Base-by-base conservation (phyloP, 805 yeast species). In the Candida sithepensis region DNA sequence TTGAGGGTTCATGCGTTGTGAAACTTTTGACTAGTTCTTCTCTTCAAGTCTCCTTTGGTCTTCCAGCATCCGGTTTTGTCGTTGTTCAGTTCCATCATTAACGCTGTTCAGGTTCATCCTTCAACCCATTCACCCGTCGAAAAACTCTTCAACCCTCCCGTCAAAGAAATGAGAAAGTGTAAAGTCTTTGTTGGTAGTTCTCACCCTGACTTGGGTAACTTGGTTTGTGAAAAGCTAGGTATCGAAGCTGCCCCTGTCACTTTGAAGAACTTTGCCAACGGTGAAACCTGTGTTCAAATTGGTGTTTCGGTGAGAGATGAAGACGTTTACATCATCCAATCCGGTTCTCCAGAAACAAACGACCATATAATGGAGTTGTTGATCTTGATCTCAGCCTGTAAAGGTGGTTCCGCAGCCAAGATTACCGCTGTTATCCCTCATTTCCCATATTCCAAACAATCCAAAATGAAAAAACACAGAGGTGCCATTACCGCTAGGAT, bases 401-500 rank as follows among this genome's bases (percentile, higher is more conserved):
- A 91, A 58, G 97, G 97, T 51, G 99, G 99, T 9, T 88, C 97
- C 12, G 99, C 99, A n/a, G 85, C 88, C 60, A 90, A 90, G 65
- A 90, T 94, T 66, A 94, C 92, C 10, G 97, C 97, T 9, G 99
- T 94, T 28, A 84, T 94, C 45, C 99, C 99, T 1, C 96, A 90
- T 68, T 95, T 92, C 66, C 99, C 99, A 30, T 94, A 94, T 72
- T 88, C 97, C 12, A 87, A 92, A 68, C 99, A 94, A 70, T 83
- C 92, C 56, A 94, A 95, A 72, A 94, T 94, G 99, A 94, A 94
- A 73, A 94, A 90, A 68, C 98, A 94, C 65, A 78, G 99, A 69
- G 99, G 99, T 46, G 98, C 99, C 37, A 94, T 94, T 61, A 92
- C 99, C 3, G 99, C 99, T 14, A 81, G 98, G 65, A 88, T 94